Base-by-base conservation (phyloP, 2,329 filamentous ascomycete species). In the Botrytis porri region DNA sequence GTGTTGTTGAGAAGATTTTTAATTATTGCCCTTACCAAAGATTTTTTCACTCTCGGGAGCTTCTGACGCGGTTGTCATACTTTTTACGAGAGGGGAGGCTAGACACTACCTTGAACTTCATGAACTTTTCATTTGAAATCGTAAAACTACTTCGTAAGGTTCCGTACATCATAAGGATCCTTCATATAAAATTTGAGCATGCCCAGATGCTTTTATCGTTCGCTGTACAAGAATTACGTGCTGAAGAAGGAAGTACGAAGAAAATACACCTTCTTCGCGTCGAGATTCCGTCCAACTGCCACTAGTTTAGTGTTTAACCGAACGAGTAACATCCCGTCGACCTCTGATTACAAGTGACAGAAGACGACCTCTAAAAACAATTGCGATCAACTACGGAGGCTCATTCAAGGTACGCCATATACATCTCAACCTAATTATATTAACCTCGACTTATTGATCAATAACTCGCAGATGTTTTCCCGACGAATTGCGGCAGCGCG, bases 121-220 rank as follows among this genome's bases (percentile, higher is more conserved):
- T 84, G 85, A 84, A 84, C 83, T 81, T 83, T 82, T 86, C 88
- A 90, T 90, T 85, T 87, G 88, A 82, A 79, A 81, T 74, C 81
- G 79, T 82, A 81, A 87, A 88, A 88, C 83, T 83, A 83, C 80
- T 85, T 90, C 88, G 78, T 74, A 75, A 77, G 78, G 80, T 85
- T 85, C 82, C 79, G 81, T 86, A 84, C 82, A 79, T 81, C 84
- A 84, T 81, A 84, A 78, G 79, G 82, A 84, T 81, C 84, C 79
- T 82, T 80, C 79, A 83, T 80, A 81, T 81, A 80, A 83, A 84
- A 78, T 89, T 83, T 88, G 84, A 81, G 81, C 86, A 88, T 89
- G 84, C 81, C 86, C 84, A 86, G 84, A 82, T 79, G 80, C 82
- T 82, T 84, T 81, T 82, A 82, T 81, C 82, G 84, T 67, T 54